Conservation (phyloP, 2,329 filamentous ascomycete genomes). For the Tolypocladium amazonense region DNA sequence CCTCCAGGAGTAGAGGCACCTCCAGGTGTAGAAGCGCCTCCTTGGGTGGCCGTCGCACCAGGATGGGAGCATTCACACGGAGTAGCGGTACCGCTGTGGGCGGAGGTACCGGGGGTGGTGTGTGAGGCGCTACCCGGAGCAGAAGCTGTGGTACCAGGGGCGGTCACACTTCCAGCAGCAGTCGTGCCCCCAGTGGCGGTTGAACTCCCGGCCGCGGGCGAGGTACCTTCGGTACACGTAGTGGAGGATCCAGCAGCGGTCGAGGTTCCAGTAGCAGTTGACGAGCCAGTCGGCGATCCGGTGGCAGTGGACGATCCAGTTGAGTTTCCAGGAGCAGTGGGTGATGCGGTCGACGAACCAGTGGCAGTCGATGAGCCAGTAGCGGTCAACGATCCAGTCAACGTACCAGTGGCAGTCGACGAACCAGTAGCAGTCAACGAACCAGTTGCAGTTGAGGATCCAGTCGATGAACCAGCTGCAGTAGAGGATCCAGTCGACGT, state of each 20-base stretch:
- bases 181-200: background rate
- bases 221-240: too few relatives aligned
- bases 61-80: background rate
- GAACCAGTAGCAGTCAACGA: too few relatives aligned
- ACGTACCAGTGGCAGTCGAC: too few relatives aligned
- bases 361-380: too few relatives aligned
- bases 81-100: background rate
- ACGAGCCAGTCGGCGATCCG: background rate
- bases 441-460: too few relatives aligned
- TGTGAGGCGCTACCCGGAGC: background rate
- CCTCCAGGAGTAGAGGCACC: background rate
- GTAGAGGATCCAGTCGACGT: too few relatives aligned
- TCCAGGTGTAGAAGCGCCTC: slow-evolving; percentile 1
- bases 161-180: background rate
- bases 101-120: background rate
- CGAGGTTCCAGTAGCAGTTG: background rate
- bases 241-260: background rate
- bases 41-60: too few relatives aligned
- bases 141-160: background rate
- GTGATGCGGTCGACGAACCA: too few relatives aligned
- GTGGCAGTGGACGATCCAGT: background rate
- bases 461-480: too few relatives aligned
- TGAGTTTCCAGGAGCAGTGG: too few relatives aligned
- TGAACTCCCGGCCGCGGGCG: too few relatives aligned
- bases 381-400: too few relatives aligned